Percentiles rank a stretch among this genome's conserved stretches.
Conservation (phyloP, 331 rosid genomes). For the Acacia pycnantha region DNA sequence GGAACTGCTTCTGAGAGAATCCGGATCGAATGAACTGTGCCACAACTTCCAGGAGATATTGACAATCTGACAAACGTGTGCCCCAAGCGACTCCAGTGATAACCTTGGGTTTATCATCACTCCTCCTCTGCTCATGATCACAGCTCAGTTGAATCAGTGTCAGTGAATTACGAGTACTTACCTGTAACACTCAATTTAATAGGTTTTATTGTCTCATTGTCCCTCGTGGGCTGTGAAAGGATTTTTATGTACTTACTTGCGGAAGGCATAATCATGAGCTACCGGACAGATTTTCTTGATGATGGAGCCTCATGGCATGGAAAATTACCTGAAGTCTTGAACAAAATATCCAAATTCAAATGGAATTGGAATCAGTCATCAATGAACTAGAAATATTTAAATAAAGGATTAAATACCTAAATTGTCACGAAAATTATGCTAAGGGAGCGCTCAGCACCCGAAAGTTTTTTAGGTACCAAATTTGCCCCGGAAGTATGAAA, state of each 20-base stretch:
- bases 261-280: not conserved
- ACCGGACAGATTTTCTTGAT: not conserved
- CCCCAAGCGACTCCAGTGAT: not conserved
- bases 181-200: not conserved
- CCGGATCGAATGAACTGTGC: not conserved
- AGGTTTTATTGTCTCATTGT: not conserved
- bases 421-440: too few species aligned
- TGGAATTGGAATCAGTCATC: too few species aligned
- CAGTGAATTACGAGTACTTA: not conserved
- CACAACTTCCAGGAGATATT: not conserved
- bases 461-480: too few species aligned
- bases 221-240: not conserved
- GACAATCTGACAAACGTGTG: not conserved
- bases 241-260: not conserved
- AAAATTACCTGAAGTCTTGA: not conserved
- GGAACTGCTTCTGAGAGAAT: too few species aligned
- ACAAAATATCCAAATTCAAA: too few species aligned
- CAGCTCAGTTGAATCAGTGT: not conserved
- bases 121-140: not conserved
- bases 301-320: not conserved
- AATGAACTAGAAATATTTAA: too few species aligned
- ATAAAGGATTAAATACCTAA: too few species aligned
- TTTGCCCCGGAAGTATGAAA: too few species aligned
- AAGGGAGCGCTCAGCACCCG: too few species aligned
- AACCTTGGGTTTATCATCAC: not conserved